phyloP scores from a whole-genome alignment of 106 monocot species.

The Dioscorea dumetorum region DNA sequence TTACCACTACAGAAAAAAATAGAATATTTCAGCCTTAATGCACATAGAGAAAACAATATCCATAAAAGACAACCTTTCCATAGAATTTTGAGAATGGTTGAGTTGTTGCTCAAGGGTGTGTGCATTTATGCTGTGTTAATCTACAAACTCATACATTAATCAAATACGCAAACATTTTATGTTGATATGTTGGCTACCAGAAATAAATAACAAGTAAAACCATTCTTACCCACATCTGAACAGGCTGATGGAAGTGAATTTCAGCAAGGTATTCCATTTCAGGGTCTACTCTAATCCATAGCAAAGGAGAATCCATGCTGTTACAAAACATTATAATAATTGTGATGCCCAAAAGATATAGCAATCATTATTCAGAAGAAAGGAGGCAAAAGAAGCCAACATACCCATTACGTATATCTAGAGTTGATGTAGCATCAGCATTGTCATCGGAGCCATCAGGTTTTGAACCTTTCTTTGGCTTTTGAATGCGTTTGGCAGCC shows the following conservation, averaged over 20 bases:
- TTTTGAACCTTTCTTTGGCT: conserved; percentile 81
- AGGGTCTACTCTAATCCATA: conserved; percentile 95
- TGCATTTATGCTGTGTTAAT: too few species aligned
- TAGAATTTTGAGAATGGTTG: too few species aligned
- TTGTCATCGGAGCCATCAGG: conserved; percentile 97
- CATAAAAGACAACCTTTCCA: too few species aligned
- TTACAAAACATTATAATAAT: conserved; percentile 9
- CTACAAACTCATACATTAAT: too few species aligned
- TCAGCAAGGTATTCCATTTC: conserved; percentile 99
- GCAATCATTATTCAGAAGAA: neutral
- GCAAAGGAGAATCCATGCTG: conserved; percentile 88
- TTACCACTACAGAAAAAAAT: too few species aligned
- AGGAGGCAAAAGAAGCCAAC: neutral
- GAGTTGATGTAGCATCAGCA: conserved; percentile 38
- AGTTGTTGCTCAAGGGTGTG: too few species aligned
- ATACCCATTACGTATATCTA: conserved; percentile 59
- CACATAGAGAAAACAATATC: too few species aligned
- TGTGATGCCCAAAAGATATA: neutral
- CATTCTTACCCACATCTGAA: conserved; percentile 94
- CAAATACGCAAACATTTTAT: too few species aligned
- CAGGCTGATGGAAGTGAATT: conserved; percentile 86
- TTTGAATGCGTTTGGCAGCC: conserved; percentile 73
- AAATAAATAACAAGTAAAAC: too few species aligned
- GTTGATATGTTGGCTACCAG: too few species aligned
- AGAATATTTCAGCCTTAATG: too few species aligned